Conservation (phyloP, 805 yeast genomes). For the Ogataea haglerorum region DNA sequence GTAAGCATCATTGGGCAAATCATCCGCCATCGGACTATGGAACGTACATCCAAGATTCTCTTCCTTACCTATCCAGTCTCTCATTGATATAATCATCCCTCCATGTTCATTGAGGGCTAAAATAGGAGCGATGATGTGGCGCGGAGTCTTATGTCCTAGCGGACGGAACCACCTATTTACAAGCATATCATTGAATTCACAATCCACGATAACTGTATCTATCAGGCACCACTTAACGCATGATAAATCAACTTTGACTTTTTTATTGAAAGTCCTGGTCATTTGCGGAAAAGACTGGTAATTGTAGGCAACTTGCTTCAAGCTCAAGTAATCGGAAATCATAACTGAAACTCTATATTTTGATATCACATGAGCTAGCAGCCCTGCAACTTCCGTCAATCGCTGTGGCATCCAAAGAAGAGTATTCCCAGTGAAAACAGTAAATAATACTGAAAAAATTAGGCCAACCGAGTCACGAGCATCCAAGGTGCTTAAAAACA, state of each 20-base stretch:
- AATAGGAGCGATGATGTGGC: constrained; percentile 81
- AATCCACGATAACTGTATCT: constrained; percentile 83
- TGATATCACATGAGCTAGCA: constrained; percentile 78
- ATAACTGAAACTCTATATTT: constrained; percentile 67
- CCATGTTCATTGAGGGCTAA: constrained; percentile 90
- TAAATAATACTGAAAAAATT: constrained; percentile 73
- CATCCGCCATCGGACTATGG: constrained; percentile 37
- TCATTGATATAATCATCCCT: constrained; percentile 87
- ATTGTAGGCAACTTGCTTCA: constrained; percentile 88
- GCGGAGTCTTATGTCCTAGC: constrained; percentile 74
- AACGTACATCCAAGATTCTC: constrained; percentile 56
- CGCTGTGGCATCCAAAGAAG: constrained; percentile 75
- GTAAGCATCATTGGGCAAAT: constrained; percentile 32
- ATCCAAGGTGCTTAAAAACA: constrained; percentile 62
- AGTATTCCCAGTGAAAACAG: constrained; percentile 81
- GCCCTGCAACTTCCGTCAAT: constrained; percentile 75
- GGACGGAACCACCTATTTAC: constrained; percentile 90
- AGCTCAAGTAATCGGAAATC: constrained; percentile 80
- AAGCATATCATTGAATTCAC: constrained; percentile 86
- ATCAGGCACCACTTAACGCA: constrained; percentile 86
- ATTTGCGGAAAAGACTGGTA: constrained; percentile 86
- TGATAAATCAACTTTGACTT: constrained; percentile 71
- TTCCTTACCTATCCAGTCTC: constrained; percentile 83
- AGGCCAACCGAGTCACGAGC: constrained; percentile 81
- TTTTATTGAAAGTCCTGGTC: constrained; percentile 75